Base-by-base conservation (phyloP, 345 rosid genomes). In the Hypericum perforatum region DNA sequence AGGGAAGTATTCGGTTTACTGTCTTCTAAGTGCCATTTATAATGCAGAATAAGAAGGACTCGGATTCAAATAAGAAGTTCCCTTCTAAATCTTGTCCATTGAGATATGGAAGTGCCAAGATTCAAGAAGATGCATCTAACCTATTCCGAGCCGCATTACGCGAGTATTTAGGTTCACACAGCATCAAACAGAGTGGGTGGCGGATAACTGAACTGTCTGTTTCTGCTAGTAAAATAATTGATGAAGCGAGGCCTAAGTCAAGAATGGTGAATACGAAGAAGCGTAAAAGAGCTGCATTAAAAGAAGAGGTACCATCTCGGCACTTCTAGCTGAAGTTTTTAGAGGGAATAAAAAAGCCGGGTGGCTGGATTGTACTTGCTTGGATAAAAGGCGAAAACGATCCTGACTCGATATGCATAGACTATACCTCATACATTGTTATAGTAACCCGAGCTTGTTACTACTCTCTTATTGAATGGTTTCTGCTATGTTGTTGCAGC, bases 1-100 rank as follows among this genome's bases (percentile, higher is more conserved):
- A 41, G 54, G 60, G 32, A 51, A 47, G 56, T 48, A 6, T 63
- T 22, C 38, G 11, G 37, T n/a, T 16, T 7, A 13, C 7, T 13
- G 32, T 39, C 14, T 40, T 59, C 67, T 74, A 45, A 65, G 62
- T 39, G 41, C 60, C 42, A 59, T 62, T 40, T 43, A 6, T 58
- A 40, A 7, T 72, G 76, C 85, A 91, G 98, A 65, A 76, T 61
- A 57, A 56, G 58, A 57, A 56, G 58, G 78, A 71, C 46, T 59
- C 88, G 53, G 88, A 82, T 63, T 88, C 88, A 13, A 72, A 64
- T 39, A 81, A 70, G 63, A 91, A 81, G 45, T 92, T 87, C 64
- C 98, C 96, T 63, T 92, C 95, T 38, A 92, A 88, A 56, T 92
- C 98, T 52, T 83, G 95, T 71, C 82, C 90, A 10, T 69, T 92